Conservation (phyloP, 2,329 filamentous ascomycete genomes). For the Xylariaceae sp. region DNA sequence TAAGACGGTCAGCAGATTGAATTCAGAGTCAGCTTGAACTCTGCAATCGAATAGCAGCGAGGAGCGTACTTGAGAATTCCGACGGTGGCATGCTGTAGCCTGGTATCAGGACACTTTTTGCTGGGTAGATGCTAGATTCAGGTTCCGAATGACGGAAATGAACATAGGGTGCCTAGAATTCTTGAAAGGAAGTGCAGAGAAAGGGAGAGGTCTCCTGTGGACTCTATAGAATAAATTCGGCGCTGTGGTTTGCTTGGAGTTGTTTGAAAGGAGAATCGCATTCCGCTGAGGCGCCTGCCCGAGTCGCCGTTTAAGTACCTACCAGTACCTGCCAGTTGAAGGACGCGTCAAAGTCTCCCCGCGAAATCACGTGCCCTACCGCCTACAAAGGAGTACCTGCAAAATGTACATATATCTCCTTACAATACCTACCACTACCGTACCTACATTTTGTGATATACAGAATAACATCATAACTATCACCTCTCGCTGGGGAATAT, state of each 20-base stretch:
- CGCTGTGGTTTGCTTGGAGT: not conserved
- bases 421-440: no score
- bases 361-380: constrained; percentile 21
- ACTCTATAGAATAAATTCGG: not conserved
- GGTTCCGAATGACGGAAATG: not conserved
- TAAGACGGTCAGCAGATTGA: not conserved
- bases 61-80: constrained; percentile 25
- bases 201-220: no score
- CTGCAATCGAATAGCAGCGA: not conserved
- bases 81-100: constrained; percentile 24
- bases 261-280: not conserved
- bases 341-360: constrained; percentile 17
- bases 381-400: not conserved
- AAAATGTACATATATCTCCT: no score
- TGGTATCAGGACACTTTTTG: not conserved
- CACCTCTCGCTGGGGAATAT: no score
- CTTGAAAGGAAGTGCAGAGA: no score
- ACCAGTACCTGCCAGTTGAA: not conserved
- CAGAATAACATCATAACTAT: no score
- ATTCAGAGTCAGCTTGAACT: not conserved
- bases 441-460: no score
- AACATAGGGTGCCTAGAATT: not conserved
- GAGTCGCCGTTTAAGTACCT: not conserved
- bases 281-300: not conserved
- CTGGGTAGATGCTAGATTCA: not conserved